Evolutionary conservation across 352 stramenopile species (phyloP).

Genomic region (Globisporangium sylvaticum): DNA sequence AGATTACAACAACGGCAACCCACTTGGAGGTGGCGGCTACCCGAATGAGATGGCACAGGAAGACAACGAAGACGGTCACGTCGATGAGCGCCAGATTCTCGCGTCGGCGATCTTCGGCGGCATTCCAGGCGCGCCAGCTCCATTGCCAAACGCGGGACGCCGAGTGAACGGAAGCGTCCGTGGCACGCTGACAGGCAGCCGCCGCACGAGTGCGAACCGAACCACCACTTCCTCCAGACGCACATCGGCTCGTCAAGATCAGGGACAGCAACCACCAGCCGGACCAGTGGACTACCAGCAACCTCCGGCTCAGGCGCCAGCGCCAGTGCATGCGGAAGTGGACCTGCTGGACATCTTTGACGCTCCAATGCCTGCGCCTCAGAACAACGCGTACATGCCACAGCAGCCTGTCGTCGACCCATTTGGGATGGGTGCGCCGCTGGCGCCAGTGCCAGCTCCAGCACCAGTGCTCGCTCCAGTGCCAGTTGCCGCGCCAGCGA

Average conservation of each 20-base stretch:
- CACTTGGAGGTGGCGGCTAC: slow-evolving; percentile 26
- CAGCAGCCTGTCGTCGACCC: slow-evolving; percentile 42
- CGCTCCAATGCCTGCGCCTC: slow-evolving; percentile 33
- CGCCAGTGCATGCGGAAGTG: slow-evolving; percentile 47
- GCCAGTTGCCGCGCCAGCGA: slow-evolving; percentile 4
- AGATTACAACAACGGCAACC: slow-evolving; percentile 11
- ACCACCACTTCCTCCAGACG: slow-evolving; percentile 22
- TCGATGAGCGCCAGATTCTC: slow-evolving; percentile 84
- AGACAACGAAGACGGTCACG: slow-evolving; percentile 46
- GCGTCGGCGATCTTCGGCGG: slow-evolving; percentile 96
- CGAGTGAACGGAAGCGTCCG: slow-evolving; percentile 33
- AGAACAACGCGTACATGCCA: slow-evolving; percentile 23
- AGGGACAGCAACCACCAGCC: slow-evolving; percentile 23
- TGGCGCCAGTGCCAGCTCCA: slow-evolving; percentile 25
- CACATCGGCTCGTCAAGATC: slow-evolving; percentile 36
- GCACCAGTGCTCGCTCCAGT: slow-evolving; percentile 18
- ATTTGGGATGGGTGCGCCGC: slow-evolving; percentile 53
- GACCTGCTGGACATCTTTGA: slow-evolving; percentile 88
- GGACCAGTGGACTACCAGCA: slow-evolving; percentile 20
- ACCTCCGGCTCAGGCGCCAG: slow-evolving; percentile 18
- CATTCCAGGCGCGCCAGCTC: slow-evolving; percentile 74
- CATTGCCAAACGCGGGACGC: slow-evolving; percentile 33
- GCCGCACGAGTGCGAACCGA: slow-evolving; percentile 31
- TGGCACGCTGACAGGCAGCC: slow-evolving; percentile 13
- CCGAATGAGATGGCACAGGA: slow-evolving; percentile 40